phyloP scores from a whole-genome alignment of 148 eudicot genomes.

The Vaccinium macrocarpon region DNA sequence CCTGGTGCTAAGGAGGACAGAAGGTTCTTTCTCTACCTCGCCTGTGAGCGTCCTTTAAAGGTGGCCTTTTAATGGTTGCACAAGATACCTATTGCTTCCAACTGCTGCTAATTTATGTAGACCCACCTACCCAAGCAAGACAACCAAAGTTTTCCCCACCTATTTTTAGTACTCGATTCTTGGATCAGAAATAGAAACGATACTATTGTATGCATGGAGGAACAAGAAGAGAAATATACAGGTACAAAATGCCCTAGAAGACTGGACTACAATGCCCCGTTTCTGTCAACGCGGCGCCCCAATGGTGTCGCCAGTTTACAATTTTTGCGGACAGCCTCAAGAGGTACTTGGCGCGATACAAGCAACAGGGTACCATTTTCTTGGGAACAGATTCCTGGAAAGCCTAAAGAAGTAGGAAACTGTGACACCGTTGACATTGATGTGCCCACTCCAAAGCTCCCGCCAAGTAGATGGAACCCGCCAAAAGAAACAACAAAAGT shows the following conservation, averaged over 20 bases:
- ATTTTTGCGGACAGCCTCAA: slow-evolving; percentile 19
- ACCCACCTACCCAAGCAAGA: slow-evolving; percentile 13
- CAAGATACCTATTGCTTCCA: slow-evolving; percentile 26
- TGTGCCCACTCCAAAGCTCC: slow-evolving; percentile 58
- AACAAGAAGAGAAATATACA: slow-evolving; percentile 16
- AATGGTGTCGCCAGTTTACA: slow-evolving; percentile 5
- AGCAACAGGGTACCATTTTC: slow-evolving; percentile 58
- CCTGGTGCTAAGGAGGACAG: neutral
- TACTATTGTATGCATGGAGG: slow-evolving; percentile 20
- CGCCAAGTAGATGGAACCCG: slow-evolving; percentile 38
- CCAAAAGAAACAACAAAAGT: slow-evolving; percentile 8
- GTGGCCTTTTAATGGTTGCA: slow-evolving; percentile 17
- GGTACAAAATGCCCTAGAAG: slow-evolving; percentile 35
- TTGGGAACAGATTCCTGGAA: slow-evolving; percentile 76
- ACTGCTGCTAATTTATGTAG: slow-evolving; percentile 13
- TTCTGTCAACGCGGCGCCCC: slow-evolving; percentile 53
- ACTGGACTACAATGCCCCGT: slow-evolving; percentile 58
- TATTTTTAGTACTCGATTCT: neutral
- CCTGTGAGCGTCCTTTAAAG: slow-evolving; percentile 13
- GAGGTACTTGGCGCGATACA: slow-evolving; percentile 23
- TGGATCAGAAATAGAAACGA: neutral
- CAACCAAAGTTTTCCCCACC: neutral
- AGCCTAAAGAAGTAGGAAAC: slow-evolving; percentile 40
- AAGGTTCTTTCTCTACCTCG: slow-evolving; percentile 4
- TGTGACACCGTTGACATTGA: neutral